A percentile compares a stretch with the other conserved stretches of the same genome.
Conservation (phyloP, 495 filamentous ascomycete species). For the Xanthoparmelia taractica region DNA sequence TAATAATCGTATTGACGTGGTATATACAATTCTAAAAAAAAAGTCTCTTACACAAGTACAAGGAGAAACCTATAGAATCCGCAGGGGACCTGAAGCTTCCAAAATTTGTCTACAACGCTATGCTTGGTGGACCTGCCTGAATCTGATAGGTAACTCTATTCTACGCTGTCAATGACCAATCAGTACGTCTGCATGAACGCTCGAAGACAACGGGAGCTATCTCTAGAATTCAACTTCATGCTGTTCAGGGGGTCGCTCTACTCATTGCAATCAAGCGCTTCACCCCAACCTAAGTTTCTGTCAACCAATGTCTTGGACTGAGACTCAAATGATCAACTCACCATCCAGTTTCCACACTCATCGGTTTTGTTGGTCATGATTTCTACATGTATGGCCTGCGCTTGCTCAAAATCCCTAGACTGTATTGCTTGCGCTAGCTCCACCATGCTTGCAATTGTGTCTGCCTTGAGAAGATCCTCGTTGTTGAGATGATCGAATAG, state of each 20-base stretch:
- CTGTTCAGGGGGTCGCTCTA: conserved; percentile 55
- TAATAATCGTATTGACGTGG: no score
- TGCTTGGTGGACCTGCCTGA: neutral
- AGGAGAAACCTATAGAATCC: neutral
- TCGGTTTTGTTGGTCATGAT: conserved; percentile 74
- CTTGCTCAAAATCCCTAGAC: conserved; percentile 65
- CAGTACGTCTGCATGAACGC: neutral
- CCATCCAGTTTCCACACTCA: conserved; percentile 95
- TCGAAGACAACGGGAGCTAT: neutral
- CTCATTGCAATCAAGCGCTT: conserved; percentile 91
- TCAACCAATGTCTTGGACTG: conserved; percentile 10
- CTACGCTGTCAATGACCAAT: conserved; percentile 7
- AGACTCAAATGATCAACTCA: conserved; percentile 39
- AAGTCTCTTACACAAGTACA: neutral
- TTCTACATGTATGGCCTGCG: conserved; percentile 66
- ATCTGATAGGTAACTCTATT: neutral
- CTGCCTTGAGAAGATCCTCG: conserved; percentile 73
- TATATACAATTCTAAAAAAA: no score
- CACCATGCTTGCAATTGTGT: conserved; percentile 65
- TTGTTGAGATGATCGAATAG: conserved; percentile 97
- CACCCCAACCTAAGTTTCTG: conserved; percentile 61
- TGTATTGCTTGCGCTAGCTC: conserved; percentile 62
- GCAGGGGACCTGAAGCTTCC: neutral
- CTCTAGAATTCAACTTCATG: neutral
- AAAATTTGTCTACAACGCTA: neutral